Evolutionary conservation across 345 rosid species (phyloP), one percentile per base, ranked within the genome.

Genomic region (Citrus medica): DNA sequence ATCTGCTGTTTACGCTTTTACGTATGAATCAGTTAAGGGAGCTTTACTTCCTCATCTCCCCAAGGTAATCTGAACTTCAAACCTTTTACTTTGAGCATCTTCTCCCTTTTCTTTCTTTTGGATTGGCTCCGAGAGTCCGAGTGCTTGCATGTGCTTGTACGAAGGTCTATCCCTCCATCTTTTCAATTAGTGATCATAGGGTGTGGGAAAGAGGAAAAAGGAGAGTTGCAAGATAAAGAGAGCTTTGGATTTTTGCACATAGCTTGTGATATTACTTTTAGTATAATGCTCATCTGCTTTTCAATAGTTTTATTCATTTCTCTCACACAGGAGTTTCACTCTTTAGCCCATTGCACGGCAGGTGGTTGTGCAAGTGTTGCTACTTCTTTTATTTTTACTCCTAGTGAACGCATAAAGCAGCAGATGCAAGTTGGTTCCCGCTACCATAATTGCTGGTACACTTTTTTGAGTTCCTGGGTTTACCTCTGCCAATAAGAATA

Each of bases 281-380:
- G 46, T 32, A 38, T 71, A 40, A 25, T 35, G 38, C 40, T 48
- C 40, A 33, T 72, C 16, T 3, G 22, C 70, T 75, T 76, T 76
- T 48, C 32, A 22, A 71, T 69, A 33, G 27, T 22, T 35, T 17
- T 24, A 12, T 40, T 22, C 32, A 71, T 71, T 79, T 74, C 62
- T 22, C 30, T 28, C 67, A 55, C 83, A 83, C 88, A 94, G 98
- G 97, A 93, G 78, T 82, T 89, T 87, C 86, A 86, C 77, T 89
- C 97, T 78, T 78, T 93, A 32, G 87, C 90, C 66, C 98, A 95
- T 82, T 93, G 98, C 81, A 24, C 88, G 81, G 98, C 97, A 27
- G 98, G 98, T 75, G 98, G 98, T 79, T 90, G 90, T 65, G 97
- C 98, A 76, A 93, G 98, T 74, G 35, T 92, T 73, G 98, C 97